Evolutionary conservation across 2,329 filamentous ascomycete species (phyloP), one percentile per base, ranked within the genome.

Genomic region (Ilyonectria robusta): DNA sequence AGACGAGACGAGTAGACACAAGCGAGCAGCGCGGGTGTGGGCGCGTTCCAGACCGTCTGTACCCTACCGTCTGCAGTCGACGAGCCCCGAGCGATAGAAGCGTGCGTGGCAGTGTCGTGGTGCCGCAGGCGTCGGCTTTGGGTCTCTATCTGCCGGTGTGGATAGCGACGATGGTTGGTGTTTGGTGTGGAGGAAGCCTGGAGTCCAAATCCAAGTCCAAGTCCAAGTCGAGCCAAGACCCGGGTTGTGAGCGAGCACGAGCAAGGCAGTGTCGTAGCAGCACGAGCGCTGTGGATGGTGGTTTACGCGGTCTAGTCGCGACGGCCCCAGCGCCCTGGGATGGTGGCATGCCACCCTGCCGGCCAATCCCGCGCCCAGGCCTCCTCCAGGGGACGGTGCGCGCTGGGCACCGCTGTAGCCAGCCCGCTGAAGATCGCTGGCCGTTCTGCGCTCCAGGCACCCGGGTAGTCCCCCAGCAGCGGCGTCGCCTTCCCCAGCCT

Each of bases 241-340:
- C 48, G 19, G 35, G 19, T 29, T 19, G 19, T 10, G 47, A 42
- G 23, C 47, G 44, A 53, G 54, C 31, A 31, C 33, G 53, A 54
- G 21, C 50, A 50, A 48, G 47, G 46, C 26, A 26, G 26, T 26
- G 37, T 57, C 60, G 50, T 46, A 29, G 51, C 17, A 21, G 7
- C 21, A 51, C 47, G 50, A 31, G 65, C 42, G 46, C 46, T 61
- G 48, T 29, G 50, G 60, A 63, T 70, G 59, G 55, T 64, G 70
- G 71, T 72, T 76, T 76, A 77, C 76, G 76, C 75, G 77, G 76
- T 77, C 71, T 67, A 58, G 75, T 74, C 75, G 75, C 76, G 75
- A 77, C 74, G 73, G 69, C 61, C 58, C 65, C 59, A 26, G 26
- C 26, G 26, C 26, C 26, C 26, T 26, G 26, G 26, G 26, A 26